phyloP scores from a whole-genome alignment of 257 asterid species.

The Solanum piurae region DNA sequence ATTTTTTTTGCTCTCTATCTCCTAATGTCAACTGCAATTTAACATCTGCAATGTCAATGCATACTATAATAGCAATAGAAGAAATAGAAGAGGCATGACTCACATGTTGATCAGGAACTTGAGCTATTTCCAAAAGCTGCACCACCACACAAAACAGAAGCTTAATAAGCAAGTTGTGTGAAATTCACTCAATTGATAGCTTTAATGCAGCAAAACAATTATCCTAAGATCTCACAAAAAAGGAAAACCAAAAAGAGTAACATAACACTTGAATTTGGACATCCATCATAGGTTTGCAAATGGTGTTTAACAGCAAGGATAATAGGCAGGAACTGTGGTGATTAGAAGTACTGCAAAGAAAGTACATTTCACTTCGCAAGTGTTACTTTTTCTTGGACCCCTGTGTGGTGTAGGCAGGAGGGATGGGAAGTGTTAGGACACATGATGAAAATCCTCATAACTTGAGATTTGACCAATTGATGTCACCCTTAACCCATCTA shows the following conservation, averaged over 20 bases:
- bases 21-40: neutral
- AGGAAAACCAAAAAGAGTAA: neutral
- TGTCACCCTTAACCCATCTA: neutral
- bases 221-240: neutral
- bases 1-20: neutral
- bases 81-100: constrained; percentile 14
- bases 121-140: constrained; percentile 98
- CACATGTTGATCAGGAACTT: constrained; percentile 93
- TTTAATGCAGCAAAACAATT: neutral
- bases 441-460: neutral
- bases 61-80: neutral
- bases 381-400: neutral
- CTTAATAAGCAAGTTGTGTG: neutral
- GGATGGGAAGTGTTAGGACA: neutral
- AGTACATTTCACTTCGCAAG: neutral
- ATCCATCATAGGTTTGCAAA: neutral
- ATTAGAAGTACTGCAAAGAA: neutral
- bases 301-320: neutral
- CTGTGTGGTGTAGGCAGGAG: neutral
- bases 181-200: neutral
- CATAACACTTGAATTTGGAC: neutral
- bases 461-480: neutral
- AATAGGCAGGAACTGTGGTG: neutral
- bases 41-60: neutral
- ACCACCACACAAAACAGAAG: constrained; percentile 18